Evolutionary conservation across 148 eudicot species (phyloP).

Genomic region (Fagopyrum esculentum): DNA sequence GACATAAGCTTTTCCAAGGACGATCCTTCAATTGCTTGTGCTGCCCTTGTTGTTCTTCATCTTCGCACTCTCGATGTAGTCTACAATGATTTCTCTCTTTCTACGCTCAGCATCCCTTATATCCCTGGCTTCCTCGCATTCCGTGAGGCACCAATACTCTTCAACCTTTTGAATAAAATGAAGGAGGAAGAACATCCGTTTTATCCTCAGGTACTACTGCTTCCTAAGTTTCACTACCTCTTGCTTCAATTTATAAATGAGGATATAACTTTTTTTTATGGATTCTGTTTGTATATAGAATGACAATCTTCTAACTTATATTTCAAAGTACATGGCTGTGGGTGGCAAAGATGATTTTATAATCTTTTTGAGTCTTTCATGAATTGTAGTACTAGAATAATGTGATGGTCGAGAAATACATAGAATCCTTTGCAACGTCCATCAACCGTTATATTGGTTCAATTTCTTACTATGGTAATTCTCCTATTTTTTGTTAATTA

Average conservation of each 20-base stretch:
- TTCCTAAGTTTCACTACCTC: not conserved
- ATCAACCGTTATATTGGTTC: not conserved
- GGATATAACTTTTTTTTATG: not conserved
- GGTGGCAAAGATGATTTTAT: not conserved
- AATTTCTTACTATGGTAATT: not conserved
- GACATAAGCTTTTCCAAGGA: slow-evolving; percentile 81
- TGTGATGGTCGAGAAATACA: not conserved
- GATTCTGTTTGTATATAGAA: too few relatives aligned
- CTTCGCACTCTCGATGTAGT: slow-evolving; percentile 43
- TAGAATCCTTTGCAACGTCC: not conserved
- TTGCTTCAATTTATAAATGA: not conserved
- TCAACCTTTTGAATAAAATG: slow-evolving; percentile 78
- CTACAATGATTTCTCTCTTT: slow-evolving; percentile 54
- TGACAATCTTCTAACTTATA: not conserved
- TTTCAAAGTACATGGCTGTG: not conserved
- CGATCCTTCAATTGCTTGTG: slow-evolving; percentile 79
- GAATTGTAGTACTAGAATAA: not conserved
- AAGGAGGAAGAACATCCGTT: slow-evolving; percentile 47
- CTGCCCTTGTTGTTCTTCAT: slow-evolving; percentile 67
- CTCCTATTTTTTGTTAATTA: not conserved
- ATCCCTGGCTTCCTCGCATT: slow-evolving; percentile 93
- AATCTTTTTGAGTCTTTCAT: not conserved
- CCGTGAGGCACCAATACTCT: slow-evolving; percentile 86
- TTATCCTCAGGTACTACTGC: slow-evolving; percentile 79
- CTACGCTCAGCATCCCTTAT: slow-evolving; percentile 52